Evolutionary conservation across 2,329 filamentous ascomycete genomes (phyloP), one percentile per base, ranked within the genome.

Genomic region (Aspergillus bombycis): DNA sequence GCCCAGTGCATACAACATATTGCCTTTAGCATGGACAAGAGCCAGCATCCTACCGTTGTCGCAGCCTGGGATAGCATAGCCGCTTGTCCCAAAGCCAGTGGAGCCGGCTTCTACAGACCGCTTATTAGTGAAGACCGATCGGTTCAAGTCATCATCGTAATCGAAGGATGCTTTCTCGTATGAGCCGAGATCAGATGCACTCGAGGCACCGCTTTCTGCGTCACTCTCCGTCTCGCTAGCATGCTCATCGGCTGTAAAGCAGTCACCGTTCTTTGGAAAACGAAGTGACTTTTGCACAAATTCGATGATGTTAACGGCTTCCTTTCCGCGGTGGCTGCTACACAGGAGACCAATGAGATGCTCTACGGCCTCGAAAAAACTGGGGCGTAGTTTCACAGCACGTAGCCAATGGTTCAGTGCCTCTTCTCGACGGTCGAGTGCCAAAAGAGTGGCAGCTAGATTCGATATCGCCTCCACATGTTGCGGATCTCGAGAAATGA

Each of bases 21-120:
- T 98, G n/a, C 94, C 95, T 78, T 98, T 99, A 23, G 94, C 94
- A 78, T 99, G 95, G 46, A 98, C 89, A 19, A 99, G 84, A n/a
- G 93, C 91, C 52, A 99, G 85, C 72, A 99, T 93, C 64, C 95
- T 88, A 10, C 94, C 95, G 74, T 97, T 98, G 69, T 99, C 95
- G 50, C 86, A 88, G 2, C 90, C 93, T 6, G 93, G 86, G 50
- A 99, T 89, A 16, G 88, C 86, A 76, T 96, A 98, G 19, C 93
- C 94, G 76, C 92, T 95, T 4, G 89, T 90, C 1, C 89, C 91
- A 73, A 91, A 93, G 0, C 90, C 83, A 26, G 77, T 74, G 26
- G 79, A 71, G n/a, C 69, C 67, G 56, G 71, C 67, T 41, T 79
- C 73, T 14, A 71, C 72, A 10, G 72, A 70, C 41, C 65, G 65